These are phyloP conservation scores for Pilatotrama ljubarskyi DNA, from an alignment of 768 basidiomycete genomes.

Conservation along the genomic window DNA sequence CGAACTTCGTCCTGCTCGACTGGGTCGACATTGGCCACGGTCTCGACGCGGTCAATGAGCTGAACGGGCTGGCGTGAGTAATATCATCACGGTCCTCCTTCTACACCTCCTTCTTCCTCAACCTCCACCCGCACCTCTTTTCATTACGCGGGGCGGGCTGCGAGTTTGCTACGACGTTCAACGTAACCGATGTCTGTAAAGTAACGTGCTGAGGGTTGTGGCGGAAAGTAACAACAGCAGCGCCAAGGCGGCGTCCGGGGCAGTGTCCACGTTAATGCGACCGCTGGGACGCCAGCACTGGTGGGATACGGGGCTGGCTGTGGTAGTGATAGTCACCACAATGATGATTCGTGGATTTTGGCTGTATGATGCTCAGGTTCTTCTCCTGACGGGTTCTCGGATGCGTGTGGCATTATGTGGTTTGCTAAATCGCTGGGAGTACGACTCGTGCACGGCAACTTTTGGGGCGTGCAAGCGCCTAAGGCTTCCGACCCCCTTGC, in stretches of 20 bases:
- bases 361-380: background rate
- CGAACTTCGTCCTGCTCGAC: constrained; percentile 56
- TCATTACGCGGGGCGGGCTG: background rate
- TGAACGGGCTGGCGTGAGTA: constrained; percentile 42
- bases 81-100: background rate
- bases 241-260: background rate
- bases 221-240: background rate
- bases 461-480: no score
- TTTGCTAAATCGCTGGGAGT: no score
- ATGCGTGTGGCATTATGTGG: no score
- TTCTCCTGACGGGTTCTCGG: no score
- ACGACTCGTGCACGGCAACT: no score
- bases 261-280: background rate
- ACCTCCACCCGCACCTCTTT: background rate
- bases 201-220: background rate
- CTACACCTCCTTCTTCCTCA: background rate
- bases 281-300: background rate
- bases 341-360: constrained; percentile 7
- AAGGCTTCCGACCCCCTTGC: no score
- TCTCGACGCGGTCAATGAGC: constrained; percentile 41
- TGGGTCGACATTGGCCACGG: constrained; percentile 51
- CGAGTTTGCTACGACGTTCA: background rate
- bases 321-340: background rate
- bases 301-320: background rate
- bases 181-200: background rate